Evolutionary conservation across 345 rosid species (phyloP).

Genomic region (Eucalyptus virginea): DNA sequence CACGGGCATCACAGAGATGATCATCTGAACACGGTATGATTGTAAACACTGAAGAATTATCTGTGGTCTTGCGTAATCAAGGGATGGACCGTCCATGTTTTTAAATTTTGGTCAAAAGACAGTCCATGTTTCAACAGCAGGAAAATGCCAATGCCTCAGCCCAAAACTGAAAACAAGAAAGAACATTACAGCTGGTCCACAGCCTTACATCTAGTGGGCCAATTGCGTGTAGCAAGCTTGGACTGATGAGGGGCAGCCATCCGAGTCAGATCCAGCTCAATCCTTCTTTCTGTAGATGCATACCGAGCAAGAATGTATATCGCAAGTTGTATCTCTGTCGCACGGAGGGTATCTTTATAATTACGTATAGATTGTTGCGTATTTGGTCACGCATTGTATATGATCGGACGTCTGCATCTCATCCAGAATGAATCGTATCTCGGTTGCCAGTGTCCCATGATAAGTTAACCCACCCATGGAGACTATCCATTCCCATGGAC

Average conservation of each 20-base stretch:
- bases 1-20: background rate
- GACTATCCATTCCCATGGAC: background rate
- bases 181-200: background rate
- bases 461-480: background rate
- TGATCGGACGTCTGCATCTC: background rate
- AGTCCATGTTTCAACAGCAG: background rate
- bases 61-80: background rate
- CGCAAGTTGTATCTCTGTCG: background rate
- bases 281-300: background rate
- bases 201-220: background rate
- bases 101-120: background rate
- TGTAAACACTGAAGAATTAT: background rate
- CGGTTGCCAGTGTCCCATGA: background rate
- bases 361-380: background rate
- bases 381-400: background rate
- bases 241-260: background rate
- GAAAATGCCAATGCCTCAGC: background rate
- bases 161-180: background rate
- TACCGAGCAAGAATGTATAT: background rate
- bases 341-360: background rate
- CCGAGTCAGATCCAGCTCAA: background rate
- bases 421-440: background rate
- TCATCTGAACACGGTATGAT: background rate
- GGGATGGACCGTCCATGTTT: background rate
- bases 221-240: background rate